A percentile compares a stretch with the other conserved stretches of the same genome.
Conservation (phyloP, 1,139 yeast genomes). For the Pichia sp. region DNA sequence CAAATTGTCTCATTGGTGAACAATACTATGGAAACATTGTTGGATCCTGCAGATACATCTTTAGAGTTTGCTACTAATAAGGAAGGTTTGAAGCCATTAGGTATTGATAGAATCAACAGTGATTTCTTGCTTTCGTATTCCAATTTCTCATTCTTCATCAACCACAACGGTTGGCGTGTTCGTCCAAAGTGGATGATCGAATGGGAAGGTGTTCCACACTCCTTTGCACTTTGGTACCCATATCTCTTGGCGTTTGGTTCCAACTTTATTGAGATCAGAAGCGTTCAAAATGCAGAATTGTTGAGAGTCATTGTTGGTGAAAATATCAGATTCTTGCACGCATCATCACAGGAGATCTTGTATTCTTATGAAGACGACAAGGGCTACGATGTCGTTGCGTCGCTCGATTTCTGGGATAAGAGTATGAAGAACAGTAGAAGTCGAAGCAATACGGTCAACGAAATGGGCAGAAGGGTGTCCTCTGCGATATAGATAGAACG, state of each 20-base stretch:
- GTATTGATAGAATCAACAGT: slow-evolving; percentile 85
- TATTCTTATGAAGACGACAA: slow-evolving; percentile 90
- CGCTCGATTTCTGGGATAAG: slow-evolving; percentile 82
- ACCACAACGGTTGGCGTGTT: slow-evolving; percentile 95
- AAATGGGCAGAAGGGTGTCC: slow-evolving; percentile 1
- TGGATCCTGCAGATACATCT: slow-evolving; percentile 97
- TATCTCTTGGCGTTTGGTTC: slow-evolving; percentile 88
- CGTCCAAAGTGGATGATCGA: slow-evolving; percentile 91
- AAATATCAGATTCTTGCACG: slow-evolving; percentile 83
- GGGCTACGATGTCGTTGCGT: slow-evolving; percentile 89
- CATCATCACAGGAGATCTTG: slow-evolving; percentile 89
- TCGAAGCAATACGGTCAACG: slow-evolving; percentile 11
- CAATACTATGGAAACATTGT: slow-evolving; percentile 68
- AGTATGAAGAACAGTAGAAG: slow-evolving; percentile 27
- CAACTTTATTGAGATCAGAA: slow-evolving; percentile 87
- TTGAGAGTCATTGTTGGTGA: slow-evolving; percentile 93
- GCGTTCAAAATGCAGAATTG: slow-evolving; percentile 83
- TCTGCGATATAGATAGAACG: neutral
- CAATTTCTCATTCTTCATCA: slow-evolving; percentile 92
- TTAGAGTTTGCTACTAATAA: slow-evolving; percentile 91
- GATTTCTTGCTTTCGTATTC: slow-evolving; percentile 87
- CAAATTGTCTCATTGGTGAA: slow-evolving; percentile 88
- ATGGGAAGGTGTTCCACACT: slow-evolving; percentile 97
- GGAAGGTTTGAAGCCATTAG: slow-evolving; percentile 84
- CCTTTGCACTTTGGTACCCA: slow-evolving; percentile 92